These are phyloP conservation scores for Metschnikowia reukaufii DNA, from an alignment of 805 yeast species.

Conservation along the genomic window DNA sequence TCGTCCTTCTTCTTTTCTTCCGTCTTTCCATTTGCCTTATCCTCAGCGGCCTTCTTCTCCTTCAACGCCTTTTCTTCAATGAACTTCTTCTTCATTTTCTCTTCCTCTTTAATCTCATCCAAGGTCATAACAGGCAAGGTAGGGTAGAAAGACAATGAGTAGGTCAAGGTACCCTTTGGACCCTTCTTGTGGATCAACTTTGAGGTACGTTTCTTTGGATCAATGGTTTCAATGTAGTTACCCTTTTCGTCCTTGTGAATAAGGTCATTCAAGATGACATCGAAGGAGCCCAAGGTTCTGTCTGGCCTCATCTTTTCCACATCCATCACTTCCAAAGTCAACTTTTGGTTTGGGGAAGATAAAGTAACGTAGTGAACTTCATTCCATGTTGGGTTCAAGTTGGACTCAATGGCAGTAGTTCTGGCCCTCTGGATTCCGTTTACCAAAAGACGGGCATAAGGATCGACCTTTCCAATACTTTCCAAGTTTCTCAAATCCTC, in stretches of 20 bases:
- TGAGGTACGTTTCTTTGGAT: conserved; percentile 56
- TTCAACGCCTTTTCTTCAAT: conserved; percentile 27
- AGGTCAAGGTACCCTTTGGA: conserved; percentile 78
- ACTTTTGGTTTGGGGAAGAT: conserved; percentile 75
- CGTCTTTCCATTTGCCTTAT: conserved; percentile 18
- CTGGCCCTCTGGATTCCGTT: conserved; percentile 77
- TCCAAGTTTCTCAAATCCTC: conserved; percentile 80
- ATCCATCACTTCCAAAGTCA: conserved; percentile 91
- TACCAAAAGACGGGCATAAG: conserved; percentile 77
- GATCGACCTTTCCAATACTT: conserved; percentile 87
- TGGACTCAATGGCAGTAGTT: conserved; percentile 65
- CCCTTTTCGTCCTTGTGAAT: conserved; percentile 69
- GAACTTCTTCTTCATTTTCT: conserved; percentile 34
- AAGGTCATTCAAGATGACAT: conserved; percentile 63
- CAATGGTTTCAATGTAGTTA: conserved; percentile 55
- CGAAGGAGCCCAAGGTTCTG: conserved; percentile 82
- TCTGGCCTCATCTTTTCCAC: conserved; percentile 77
- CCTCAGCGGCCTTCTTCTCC: conserved; percentile 30
- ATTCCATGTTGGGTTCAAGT: conserved; percentile 81
- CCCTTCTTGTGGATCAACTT: conserved; percentile 72
- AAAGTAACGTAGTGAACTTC: conserved; percentile 80
- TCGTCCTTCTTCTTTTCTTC: conserved; percentile 38
- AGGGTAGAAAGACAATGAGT: conserved; percentile 82
- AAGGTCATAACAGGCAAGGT: conserved; percentile 74
- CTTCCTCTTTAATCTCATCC: conserved; percentile 59